These are phyloP conservation scores for Rubroshorea leprosula DNA, from an alignment of 345 rosid genomes.

Conservation along the genomic window DNA sequence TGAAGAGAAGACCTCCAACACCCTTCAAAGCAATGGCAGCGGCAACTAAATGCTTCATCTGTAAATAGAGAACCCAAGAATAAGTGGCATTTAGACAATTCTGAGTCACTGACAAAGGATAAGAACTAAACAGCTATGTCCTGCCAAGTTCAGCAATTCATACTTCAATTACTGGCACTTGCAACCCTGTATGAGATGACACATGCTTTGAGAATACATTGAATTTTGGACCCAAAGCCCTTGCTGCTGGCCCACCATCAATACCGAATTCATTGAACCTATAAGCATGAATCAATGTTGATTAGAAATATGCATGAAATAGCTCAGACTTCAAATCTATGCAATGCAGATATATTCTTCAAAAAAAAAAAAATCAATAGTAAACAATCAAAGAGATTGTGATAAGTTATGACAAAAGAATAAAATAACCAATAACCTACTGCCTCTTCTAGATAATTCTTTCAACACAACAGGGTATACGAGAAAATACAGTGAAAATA, in stretches of 20 bases:
- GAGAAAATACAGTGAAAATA: too few species aligned
- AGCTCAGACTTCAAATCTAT: background rate
- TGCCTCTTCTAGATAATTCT: background rate
- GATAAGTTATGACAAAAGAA: background rate
- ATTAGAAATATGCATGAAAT: background rate
- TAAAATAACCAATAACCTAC: background rate
- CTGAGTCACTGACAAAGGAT: background rate
- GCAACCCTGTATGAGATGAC: slow-evolving; percentile 40
- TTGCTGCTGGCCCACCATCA: slow-evolving; percentile 62
- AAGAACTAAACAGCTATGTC: background rate
- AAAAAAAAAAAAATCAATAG: too few species aligned
- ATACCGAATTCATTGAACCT: slow-evolving; percentile 63
- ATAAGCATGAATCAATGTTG: slow-evolving; percentile 6
- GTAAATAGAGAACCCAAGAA: slow-evolving; percentile 12
- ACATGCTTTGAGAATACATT: slow-evolving; percentile 34
- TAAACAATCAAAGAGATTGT: too few species aligned
- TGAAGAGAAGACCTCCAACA: slow-evolving; percentile 58
- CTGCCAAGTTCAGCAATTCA: background rate
- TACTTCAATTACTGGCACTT: slow-evolving; percentile 50
- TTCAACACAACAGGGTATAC: too few species aligned
- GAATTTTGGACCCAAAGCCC: slow-evolving; percentile 40
- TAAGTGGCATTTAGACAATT: slow-evolving; percentile 7
- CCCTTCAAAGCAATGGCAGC: slow-evolving; percentile 55
- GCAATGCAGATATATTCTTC: slow-evolving; percentile 1
- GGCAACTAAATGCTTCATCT: slow-evolving; percentile 45